Base-by-base conservation (phyloP, 2,329 filamentous ascomycete species). In the Pestalotiopsis sp. region DNA sequence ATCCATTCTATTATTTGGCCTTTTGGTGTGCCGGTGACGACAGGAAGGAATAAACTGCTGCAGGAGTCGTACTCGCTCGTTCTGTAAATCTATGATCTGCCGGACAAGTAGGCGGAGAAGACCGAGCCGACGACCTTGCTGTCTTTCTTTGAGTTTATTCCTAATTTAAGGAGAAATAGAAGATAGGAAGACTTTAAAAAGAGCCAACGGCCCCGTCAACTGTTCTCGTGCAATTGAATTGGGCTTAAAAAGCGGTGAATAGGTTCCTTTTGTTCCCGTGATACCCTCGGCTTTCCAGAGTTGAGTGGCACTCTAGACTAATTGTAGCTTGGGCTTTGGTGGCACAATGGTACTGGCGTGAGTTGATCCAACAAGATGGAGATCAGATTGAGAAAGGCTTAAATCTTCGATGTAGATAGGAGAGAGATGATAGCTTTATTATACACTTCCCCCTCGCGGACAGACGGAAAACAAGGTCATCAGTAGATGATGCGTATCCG, bases 1-100 rank as follows among this genome's bases (percentile, higher is more conserved):
- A 61, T 67, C 65, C 65, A 67, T 67, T 9, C 56, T 36, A 61
- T 49, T 17, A 31, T 67, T 39, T 23, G 5, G 2, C 3, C 25
- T 65, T 13, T 25, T 31, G 38, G n/a, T 25, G 38, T 20, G 4
- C 14, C 11, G 20, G 7, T 27, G 27, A 6, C 17, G 20, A 17
- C 14, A n/a, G 6, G 7, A 49, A 20, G 39, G 9, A 49, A 17
- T 9, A 63, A 27, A n/a, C 23, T 9, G 12, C 23, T 13, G 38
- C 6, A 17, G 14, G 57, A 4, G 13, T n/a, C 17, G n/a, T 49
- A 17, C 14, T 4, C 14, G 13, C 45, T 49, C 9, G 45, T n/a
- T n/a, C n/a, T n/a, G n/a, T n/a, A n/a, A n/a, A n/a, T n/a, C n/a
- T n/a, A n/a, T n/a, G n/a, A n/a, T n/a, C n/a, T n/a, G n/a, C n/a